phyloP scores from a whole-genome alignment of 768 basidiomycete genomes.

The Tricholoma flavovirens region DNA sequence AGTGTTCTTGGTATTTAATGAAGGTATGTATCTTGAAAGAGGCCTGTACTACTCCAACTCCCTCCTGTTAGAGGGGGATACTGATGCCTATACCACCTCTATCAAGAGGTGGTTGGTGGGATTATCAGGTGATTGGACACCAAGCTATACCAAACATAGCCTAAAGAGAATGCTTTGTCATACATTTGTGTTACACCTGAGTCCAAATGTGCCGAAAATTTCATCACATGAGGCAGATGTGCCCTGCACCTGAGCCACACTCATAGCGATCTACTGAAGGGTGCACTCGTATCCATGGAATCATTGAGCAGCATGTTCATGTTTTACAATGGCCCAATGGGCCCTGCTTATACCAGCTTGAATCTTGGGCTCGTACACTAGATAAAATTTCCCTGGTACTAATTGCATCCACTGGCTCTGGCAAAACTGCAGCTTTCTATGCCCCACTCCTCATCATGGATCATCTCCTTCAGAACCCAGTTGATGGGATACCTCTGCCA shows the following conservation, averaged over 20 bases:
- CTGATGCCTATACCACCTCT: too few species aligned
- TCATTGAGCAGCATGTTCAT: not conserved
- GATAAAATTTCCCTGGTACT: constrained; percentile 1
- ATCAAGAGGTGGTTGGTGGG: too few species aligned
- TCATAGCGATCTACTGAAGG: not conserved
- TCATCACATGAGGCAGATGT: not conserved
- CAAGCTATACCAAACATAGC: not conserved
- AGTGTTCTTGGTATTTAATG: too few species aligned
- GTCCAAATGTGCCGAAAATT: not conserved
- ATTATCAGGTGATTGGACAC: too few species aligned
- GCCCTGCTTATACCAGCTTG: constrained; percentile 12
- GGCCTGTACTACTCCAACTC: too few species aligned
- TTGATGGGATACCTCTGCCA: constrained; percentile 4
- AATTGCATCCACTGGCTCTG: constrained; percentile 11
- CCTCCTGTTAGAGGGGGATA: too few species aligned
- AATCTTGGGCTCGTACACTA: constrained; percentile 16
- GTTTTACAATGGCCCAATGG: constrained; percentile 12
- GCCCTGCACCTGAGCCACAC: not conserved
- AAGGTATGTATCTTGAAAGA: too few species aligned
- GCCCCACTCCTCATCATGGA: not conserved
- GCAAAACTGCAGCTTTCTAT: not conserved
- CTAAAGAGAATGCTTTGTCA: not conserved
- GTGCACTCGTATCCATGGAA: not conserved
- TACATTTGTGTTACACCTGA: not conserved
- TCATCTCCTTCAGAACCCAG: not conserved